phyloP scores from a whole-genome alignment of 331 rosid genomes.

The Prunus yedoensis region DNA sequence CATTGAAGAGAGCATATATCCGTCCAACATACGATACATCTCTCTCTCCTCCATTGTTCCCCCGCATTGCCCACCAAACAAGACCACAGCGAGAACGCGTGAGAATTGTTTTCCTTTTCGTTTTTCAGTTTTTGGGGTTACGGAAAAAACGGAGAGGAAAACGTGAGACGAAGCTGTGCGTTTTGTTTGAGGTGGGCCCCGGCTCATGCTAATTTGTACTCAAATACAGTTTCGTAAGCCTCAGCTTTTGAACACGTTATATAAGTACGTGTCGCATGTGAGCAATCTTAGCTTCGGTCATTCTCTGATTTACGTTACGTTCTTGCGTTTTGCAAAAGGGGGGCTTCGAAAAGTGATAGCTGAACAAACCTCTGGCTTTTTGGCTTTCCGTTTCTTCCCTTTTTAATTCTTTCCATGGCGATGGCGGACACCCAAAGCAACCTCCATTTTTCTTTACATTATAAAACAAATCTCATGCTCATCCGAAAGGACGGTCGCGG shows the following conservation, averaged over 20 bases:
- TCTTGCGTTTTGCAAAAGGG: not conserved
- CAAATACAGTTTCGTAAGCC: not conserved
- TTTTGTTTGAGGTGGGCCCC: conserved; percentile 1
- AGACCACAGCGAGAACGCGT: not conserved
- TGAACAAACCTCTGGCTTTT: not conserved
- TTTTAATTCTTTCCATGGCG: not conserved
- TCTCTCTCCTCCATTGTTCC: no score
- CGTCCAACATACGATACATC: not conserved
- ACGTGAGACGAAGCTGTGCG: not conserved
- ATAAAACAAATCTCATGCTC: not conserved
- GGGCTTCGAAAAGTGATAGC: not conserved
- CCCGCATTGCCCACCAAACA: conserved; percentile 22
- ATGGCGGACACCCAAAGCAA: conserved; percentile 15
- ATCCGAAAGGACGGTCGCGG: not conserved
- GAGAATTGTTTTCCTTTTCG: not conserved
- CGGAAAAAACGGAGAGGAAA: not conserved
- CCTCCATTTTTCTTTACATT: not conserved
- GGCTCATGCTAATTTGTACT: not conserved
- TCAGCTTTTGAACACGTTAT: not conserved
- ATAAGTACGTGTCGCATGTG: not conserved
- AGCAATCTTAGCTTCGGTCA: not conserved
- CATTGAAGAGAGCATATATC: not conserved
- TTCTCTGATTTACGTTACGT: conserved; percentile 12
- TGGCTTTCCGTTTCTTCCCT: not conserved
- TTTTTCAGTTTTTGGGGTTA: not conserved